These are phyloP conservation scores for Penicillium aurantiogriseum DNA, from an alignment of 2,329 filamentous ascomycete genomes.

Conservation along the genomic window DNA sequence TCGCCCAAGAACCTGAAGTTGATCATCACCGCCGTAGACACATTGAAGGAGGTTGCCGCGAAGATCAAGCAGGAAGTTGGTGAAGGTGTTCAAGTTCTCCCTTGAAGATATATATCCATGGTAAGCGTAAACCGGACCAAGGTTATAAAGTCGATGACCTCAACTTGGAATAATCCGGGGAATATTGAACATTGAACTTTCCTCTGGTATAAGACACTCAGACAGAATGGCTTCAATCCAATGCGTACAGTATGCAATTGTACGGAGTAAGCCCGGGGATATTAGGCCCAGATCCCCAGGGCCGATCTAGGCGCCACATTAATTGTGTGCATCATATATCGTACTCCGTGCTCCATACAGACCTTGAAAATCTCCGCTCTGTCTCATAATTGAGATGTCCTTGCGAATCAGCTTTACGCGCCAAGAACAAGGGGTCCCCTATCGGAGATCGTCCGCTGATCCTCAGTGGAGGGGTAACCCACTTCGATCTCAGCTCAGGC, in stretches of 20 bases:
- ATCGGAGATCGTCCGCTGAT: constrained; percentile 18
- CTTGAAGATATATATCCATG: neutral
- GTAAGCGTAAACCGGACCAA: neutral
- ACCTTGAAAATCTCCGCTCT: constrained; percentile 1
- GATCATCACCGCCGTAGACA: too few relatives aligned
- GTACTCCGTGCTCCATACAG: neutral
- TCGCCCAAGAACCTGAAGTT: too few relatives aligned
- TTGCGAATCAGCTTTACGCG: constrained; percentile 17
- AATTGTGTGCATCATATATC: neutral
- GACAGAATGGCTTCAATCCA: neutral
- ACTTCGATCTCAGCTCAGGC: constrained; percentile 6
- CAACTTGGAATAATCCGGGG: neutral
- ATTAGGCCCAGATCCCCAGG: neutral
- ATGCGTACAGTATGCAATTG: neutral
- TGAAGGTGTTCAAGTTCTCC: too few relatives aligned
- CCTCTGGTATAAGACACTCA: neutral
- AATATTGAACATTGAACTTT: neutral
- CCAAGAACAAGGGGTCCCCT: constrained; percentile 15
- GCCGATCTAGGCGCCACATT: neutral
- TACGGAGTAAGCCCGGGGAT: neutral
- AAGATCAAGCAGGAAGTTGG: too few relatives aligned
- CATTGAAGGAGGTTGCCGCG: too few relatives aligned
- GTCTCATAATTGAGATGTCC: neutral
- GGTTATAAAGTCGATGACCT: neutral
- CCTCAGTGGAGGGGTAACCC: constrained; percentile 18